Base-by-base conservation (phyloP, 257 asterid genomes). In the Solanum gracilifrons region DNA sequence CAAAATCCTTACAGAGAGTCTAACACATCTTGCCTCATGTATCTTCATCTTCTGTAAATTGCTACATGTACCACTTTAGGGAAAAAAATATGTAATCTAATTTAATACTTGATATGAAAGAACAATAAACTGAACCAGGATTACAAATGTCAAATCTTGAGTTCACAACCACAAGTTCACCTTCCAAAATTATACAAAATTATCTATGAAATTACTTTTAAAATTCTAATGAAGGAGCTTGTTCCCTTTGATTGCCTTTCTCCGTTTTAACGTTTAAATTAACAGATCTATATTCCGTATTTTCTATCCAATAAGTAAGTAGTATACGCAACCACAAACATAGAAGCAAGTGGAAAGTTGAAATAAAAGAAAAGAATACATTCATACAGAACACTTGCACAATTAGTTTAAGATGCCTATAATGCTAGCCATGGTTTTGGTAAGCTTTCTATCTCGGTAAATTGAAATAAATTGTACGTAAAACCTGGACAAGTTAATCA, bases 191-290 rank as follows among this genome's bases (percentile, higher is more conserved):
- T 13, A 41, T 77, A 31, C 85, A 16, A 21, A 69, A 13, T 64
- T 89, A 89, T 84, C 85, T 83, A 69, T 87, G 37, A 90, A 88
- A 90, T 93, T 91, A 80, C 92, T 92, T 46, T 89, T 92, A 85
- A 43, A 27, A 86, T 87, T n/a, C 72, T 88, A 85, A 90, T 90
- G 69, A 75, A 86, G 88, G 89, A 92, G 85, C 77, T 88, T 88
- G 37, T 20, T 69, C 75, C 75, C 35, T 69, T 90, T 72, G 88
- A 87, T 86, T 60, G 86, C 87, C 79, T 73, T 64, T 64, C 86
- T 84, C 87, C 73, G 6, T 43, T 13, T 43, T 43, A 43, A 43
- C 55, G 6, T 43, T 43, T 12, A 43, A 43, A 43, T 43, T 43
- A 12, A 43, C 18, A 43, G 2, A 43, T 13, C 6, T 6, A 43